Conservation (phyloP, 2,329 filamentous ascomycete genomes). For the Aspergillus uvarum region DNA sequence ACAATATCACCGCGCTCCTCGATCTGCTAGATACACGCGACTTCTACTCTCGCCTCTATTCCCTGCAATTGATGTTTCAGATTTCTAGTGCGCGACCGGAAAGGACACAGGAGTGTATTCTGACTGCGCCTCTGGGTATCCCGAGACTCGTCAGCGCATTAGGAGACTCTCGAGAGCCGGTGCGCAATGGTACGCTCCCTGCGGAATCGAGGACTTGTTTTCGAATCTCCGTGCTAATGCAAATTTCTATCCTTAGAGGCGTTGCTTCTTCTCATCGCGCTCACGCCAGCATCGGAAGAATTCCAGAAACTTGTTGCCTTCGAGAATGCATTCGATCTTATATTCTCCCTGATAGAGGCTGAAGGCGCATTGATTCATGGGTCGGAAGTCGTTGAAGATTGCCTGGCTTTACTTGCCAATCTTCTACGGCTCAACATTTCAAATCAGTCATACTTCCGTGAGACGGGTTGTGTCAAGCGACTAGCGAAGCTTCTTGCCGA, state of each 20-base stretch:
- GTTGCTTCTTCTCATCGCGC: slow-evolving; percentile 78
- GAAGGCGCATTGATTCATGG: slow-evolving; percentile 83
- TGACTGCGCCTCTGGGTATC: slow-evolving; percentile 83
- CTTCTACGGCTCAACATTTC: slow-evolving; percentile 81
- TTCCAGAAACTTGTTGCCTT: slow-evolving; percentile 95
- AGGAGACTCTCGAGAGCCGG: slow-evolving; percentile 80
- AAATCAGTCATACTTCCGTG: slow-evolving; percentile 91
- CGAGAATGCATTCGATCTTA: slow-evolving; percentile 84
- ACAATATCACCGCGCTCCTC: slow-evolving; percentile 88
- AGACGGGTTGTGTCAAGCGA: slow-evolving; percentile 77
- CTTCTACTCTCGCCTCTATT: slow-evolving; percentile 89
- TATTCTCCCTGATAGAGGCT: slow-evolving; percentile 76
- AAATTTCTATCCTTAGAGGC: slow-evolving; percentile 56
- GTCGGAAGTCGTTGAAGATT: slow-evolving; percentile 87
- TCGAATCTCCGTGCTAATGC: slow-evolving; percentile 13
- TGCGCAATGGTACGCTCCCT: slow-evolving; percentile 65
- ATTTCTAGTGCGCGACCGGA: slow-evolving; percentile 84
- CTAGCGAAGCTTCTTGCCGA: slow-evolving; percentile 68
- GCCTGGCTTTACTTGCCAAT: slow-evolving; percentile 85
- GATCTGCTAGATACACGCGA: slow-evolving; percentile 84
- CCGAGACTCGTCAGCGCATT: slow-evolving; percentile 79
- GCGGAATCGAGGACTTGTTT: background rate
- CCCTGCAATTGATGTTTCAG: slow-evolving; percentile 81
- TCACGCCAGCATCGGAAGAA: slow-evolving; percentile 83
- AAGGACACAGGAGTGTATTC: slow-evolving; percentile 89